Evolutionary conservation across 1,139 yeast genomes (phyloP), one percentile per base, ranked within the genome.

Genomic region (Pichia sp.): DNA sequence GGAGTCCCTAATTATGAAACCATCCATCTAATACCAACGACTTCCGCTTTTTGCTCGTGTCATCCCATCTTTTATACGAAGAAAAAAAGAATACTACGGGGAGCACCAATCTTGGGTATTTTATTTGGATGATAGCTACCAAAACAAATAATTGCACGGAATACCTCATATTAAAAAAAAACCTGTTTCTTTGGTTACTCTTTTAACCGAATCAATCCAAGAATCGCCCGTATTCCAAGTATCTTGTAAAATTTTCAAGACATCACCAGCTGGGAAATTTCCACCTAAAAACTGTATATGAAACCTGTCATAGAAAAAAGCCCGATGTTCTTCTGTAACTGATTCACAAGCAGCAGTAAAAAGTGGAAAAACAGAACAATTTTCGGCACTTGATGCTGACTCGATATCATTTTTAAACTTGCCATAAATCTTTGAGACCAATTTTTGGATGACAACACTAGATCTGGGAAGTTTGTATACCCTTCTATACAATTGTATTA

Each of bases 271-370:
- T 2, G 50, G 51, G 8, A 41, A 36, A 40, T 47, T 47, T 4
- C 51, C 51, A 5, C 51, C 51, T 26, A 49, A 38, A 37, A 49
- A 47, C 27, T 49, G 51, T 16, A 49, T 46, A 37, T 47, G 39
- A 41, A 49, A 49, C 26, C 51, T 39, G 23, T 45, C 47, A 34
- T 44, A 44, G 23, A 49, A 49, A 38, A 49, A 49, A 3, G 38
- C 16, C 10, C 44, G 29, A 43, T 49, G 48, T 16, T 46, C 43
- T 27, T 34, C 38, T 3, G 33, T 31, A 10, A 44, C 34, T 3
- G 50, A 43, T 26, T 49, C 48, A 39, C 50, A 47, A 6, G 51
- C 51, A 4, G 48, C 51, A 28, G 44, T 42, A 37, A 49, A 49
- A 23, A 49, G 32, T 2, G 51, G 44, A 5, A 49, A 43, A 27